Evolutionary conservation across 176 grass and related monocot species (phyloP), one percentile per base, ranked within the genome.

Genomic region (Chrysopogon serrulatus): DNA sequence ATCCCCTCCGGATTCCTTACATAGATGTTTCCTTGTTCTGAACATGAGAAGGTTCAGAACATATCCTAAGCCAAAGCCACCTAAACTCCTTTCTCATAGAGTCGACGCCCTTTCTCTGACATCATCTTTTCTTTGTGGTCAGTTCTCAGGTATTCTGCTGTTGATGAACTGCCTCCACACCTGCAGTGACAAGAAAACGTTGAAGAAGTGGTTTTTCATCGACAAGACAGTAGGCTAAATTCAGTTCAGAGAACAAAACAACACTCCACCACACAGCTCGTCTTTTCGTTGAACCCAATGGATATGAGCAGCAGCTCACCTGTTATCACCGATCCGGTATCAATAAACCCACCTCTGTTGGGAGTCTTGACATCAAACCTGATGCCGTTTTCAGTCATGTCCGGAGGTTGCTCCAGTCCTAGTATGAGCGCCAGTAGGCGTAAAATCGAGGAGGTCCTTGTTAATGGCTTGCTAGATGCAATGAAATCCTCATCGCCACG

Each of bases 201-300:
- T 95, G 67, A 99, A 96, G 81, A 91, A 91, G 89, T 96, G 96
- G 89, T 94, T 99, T 85, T 96, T 94, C 78, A 96, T 99, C 59
- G 91, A 96, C 74, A 99, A 99, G 78, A 88, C 89, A 68, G 93
- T 92, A 62, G 93, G 93, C 43, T 98, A 56, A 93, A 68, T 40
- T 28, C 27, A 80, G 42, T 78, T 43, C 74, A 81, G 35, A 78
- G 62, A 79, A 84, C 51, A 30, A 57, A 56, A 51, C 81, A 48
- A 10, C 21, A 86, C 54, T 76, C 23, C 37, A 90, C 23, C 63
- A 57, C 57, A 73, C 67, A 73, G 1, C 41, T 47, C 4, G 28
- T 80, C 68, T 59, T 83, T 86, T 51, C 2, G 64, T 39, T 77
- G 13, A 34, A 74, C 47, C 62, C 41, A 30, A 99, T 99, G 93